phyloP scores from a whole-genome alignment of 495 filamentous ascomycete genomes.

The Talaromyces nanjingensis region DNA sequence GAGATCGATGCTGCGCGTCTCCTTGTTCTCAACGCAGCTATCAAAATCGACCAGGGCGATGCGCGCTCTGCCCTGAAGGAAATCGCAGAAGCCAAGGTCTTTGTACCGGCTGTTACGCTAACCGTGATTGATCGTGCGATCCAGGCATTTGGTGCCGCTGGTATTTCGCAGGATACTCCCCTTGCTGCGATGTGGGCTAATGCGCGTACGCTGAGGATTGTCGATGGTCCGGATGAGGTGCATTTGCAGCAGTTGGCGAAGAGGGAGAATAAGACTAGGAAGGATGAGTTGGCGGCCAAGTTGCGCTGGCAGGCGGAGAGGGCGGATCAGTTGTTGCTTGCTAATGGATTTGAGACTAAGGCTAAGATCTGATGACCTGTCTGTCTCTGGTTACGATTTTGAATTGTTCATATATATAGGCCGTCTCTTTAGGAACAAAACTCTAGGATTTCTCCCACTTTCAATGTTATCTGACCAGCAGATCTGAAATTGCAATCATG shows the following conservation, averaged over 20 bases:
- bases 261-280: conserved; percentile 69
- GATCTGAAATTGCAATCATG: not conserved
- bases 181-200: conserved; percentile 81
- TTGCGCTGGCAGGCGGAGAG: conserved; percentile 58
- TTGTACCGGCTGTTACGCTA: conserved; percentile 70
- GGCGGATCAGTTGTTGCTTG: conserved; percentile 57
- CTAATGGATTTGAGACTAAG: conserved; percentile 48
- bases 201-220: conserved; percentile 74
- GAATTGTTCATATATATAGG: not conserved
- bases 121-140: conserved; percentile 81
- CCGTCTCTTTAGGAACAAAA: not conserved
- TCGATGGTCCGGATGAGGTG: conserved; percentile 90
- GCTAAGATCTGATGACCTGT: conserved; percentile 27
- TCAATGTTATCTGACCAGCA: not conserved
- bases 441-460: not conserved
- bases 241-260: conserved; percentile 86
- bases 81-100: conserved; percentile 82
- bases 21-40: conserved; percentile 80
- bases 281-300: conserved; percentile 53
- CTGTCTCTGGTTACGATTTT: not conserved
- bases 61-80: conserved; percentile 76
- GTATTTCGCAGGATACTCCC: conserved; percentile 86
- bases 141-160: conserved; percentile 78
- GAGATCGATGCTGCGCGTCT: conserved; percentile 86
- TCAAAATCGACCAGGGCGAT: conserved; percentile 77